Evolutionary conservation across 331 rosid species (phyloP).

Genomic region (Cydonia oblonga): DNA sequence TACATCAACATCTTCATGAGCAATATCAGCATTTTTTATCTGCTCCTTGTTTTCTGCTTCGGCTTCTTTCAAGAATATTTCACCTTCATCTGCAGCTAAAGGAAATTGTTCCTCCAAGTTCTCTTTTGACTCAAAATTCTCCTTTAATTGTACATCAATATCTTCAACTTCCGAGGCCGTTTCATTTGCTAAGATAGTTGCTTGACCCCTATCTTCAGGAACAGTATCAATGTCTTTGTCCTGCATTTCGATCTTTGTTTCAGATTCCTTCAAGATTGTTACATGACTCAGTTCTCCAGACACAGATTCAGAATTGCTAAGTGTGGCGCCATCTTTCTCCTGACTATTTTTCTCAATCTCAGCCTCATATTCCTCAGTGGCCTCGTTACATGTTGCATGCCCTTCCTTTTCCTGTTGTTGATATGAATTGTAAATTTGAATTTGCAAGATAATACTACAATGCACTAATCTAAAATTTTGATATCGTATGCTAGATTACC

Average conservation of each 20-base stretch:
- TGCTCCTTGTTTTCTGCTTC: constrained; percentile 4
- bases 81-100: background rate
- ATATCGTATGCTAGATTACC: background rate
- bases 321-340: background rate
- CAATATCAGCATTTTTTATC: background rate
- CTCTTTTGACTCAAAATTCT: background rate
- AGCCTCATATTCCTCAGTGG: background rate
- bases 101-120: background rate
- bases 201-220: background rate
- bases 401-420: background rate
- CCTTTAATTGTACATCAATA: background rate
- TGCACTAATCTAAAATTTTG: background rate
- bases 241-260: constrained; percentile 5
- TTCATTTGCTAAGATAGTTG: background rate
- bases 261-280: background rate
- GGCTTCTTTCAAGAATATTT: background rate
- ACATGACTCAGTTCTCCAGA: background rate
- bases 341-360: background rate
- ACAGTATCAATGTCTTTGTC: background rate
- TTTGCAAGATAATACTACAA: background rate
- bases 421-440: background rate
- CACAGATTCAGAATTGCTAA: background rate
- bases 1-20: constrained; percentile 1
- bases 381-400: background rate
- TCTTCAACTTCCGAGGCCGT: background rate